Conservation (phyloP, 2,329 filamentous ascomycete species). For the Aaosphaeria pasadenensis region DNA sequence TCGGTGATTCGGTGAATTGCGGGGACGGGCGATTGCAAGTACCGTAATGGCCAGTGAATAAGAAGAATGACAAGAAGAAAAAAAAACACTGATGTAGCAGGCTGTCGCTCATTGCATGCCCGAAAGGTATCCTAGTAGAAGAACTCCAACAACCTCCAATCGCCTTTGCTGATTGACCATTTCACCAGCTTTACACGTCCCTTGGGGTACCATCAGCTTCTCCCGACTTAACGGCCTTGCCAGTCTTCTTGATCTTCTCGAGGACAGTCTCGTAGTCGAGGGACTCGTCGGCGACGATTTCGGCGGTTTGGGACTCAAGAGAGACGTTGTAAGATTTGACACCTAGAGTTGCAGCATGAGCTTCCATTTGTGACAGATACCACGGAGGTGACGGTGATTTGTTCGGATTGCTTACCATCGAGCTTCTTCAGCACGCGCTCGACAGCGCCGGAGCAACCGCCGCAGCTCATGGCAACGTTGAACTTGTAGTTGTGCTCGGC, state of each 20-base stretch:
- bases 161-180: neutral
- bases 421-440: constrained; percentile 90
- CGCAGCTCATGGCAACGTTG: constrained; percentile 89
- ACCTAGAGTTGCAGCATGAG: constrained; percentile 51
- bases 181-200: constrained; percentile 20
- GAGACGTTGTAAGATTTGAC: constrained; percentile 84
- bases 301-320: constrained; percentile 80
- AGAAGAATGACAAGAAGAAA: too few relatives aligned
- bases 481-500: constrained; percentile 88
- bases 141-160: too few relatives aligned
- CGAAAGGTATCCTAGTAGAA: too few relatives aligned
- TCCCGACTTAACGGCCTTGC: constrained; percentile 81
- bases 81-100: too few relatives aligned
- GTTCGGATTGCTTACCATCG: constrained; percentile 60
- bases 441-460: constrained; percentile 92
- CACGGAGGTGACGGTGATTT: neutral
- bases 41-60: too few relatives aligned
- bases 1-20: too few relatives aligned
- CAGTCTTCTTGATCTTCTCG: constrained; percentile 88
- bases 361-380: neutral
- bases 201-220: constrained; percentile 60
- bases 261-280: constrained; percentile 79
- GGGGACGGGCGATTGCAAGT: too few relatives aligned
- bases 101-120: too few relatives aligned
- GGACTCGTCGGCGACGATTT: constrained; percentile 66